Percentiles rank a stretch among this genome's conserved stretches.
phyloP scores from a whole-genome alignment of 2,329 filamentous ascomycete species.

The Fusarium fracticaudum region DNA sequence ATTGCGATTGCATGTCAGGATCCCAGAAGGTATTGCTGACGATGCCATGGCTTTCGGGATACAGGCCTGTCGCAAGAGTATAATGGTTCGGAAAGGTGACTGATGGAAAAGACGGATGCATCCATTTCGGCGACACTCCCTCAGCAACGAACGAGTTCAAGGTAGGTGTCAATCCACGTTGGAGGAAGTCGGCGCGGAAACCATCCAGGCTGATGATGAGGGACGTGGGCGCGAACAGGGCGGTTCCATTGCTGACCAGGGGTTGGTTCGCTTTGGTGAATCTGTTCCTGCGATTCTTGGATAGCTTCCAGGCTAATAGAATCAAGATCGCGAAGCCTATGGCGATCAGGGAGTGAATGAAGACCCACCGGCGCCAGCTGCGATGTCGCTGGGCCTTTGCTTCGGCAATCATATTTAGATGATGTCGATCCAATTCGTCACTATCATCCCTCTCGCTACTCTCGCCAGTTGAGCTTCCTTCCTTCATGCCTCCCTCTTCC shows the following conservation, averaged over 20 bases:
- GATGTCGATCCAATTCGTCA: constrained; percentile 65
- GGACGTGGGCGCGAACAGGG: constrained; percentile 89
- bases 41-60: constrained; percentile 91
- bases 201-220: constrained; percentile 94
- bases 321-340: constrained; percentile 66
- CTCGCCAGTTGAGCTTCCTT: constrained; percentile 70
- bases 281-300: constrained; percentile 54
- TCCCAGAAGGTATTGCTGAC: constrained; percentile 98
- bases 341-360: constrained; percentile 62
- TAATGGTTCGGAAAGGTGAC: constrained; percentile 98
- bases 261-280: constrained; percentile 41
- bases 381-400: constrained; percentile 60
- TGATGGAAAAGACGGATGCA: constrained; percentile 93
- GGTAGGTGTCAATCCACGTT: constrained; percentile 83
- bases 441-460: constrained; percentile 70
- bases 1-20: constrained; percentile 77
- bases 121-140: constrained; percentile 90
- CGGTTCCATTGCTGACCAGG: constrained; percentile 81
- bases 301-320: constrained; percentile 68
- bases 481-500: constrained; percentile 80
- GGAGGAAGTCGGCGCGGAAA: constrained; percentile 92
- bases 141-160: constrained; percentile 81
- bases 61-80: constrained; percentile 88
- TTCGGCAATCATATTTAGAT: constrained; percentile 59
- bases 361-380: constrained; percentile 63